Evolutionary conservation across 345 rosid genomes (phyloP).

Genomic region (Hirschfeldia incana): DNA sequence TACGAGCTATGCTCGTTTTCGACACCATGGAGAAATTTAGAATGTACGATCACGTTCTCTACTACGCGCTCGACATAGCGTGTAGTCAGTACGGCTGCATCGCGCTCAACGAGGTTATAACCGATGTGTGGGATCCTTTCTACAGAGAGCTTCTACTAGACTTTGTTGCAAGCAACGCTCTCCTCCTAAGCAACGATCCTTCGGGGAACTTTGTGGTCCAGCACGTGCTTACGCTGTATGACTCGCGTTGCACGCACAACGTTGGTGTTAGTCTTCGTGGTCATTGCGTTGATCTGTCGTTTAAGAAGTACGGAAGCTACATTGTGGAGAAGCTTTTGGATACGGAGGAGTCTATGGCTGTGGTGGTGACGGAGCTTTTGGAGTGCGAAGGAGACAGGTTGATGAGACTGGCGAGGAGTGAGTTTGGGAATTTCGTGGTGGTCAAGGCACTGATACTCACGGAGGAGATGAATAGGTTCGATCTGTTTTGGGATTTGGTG

Average conservation of each 20-base stretch:
- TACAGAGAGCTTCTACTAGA: not conserved
- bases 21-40: not conserved
- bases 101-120: conserved; percentile 6
- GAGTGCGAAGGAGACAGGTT: not conserved
- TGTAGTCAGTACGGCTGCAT: conserved; percentile 8
- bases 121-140: not conserved
- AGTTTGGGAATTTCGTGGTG: not conserved
- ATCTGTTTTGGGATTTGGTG: not conserved
- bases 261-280: not conserved
- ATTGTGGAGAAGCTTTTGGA: conserved; percentile 5
- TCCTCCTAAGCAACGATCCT: not conserved
- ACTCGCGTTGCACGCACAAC: not conserved
- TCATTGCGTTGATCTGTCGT: conserved; percentile 7
- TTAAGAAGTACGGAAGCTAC: conserved; percentile 2
- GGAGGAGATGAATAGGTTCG: not conserved
- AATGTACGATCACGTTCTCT: not conserved
- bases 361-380: conserved; percentile 1
- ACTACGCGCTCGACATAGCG: not conserved
- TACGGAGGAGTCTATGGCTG: not conserved
- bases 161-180: not conserved
- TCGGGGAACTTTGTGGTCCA: conserved; percentile 24
- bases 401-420: conserved; percentile 5
- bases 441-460: conserved; percentile 1
- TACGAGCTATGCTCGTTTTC: not conserved
- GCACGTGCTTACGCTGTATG: not conserved